Evolutionary conservation across 352 stramenopile species (phyloP), one percentile per base, ranked within the genome.

Genomic region (Bremia lactucae): DNA sequence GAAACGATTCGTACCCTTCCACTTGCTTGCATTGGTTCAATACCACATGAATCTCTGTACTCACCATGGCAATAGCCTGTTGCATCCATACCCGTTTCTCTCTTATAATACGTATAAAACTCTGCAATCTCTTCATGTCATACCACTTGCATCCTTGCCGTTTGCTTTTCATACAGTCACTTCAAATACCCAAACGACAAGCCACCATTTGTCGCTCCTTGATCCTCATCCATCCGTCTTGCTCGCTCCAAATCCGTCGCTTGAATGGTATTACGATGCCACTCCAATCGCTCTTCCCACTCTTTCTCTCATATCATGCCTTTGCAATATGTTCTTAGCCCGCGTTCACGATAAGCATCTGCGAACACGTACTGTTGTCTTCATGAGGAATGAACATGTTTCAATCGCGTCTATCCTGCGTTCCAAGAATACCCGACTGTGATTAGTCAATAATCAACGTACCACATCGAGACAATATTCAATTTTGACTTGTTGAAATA

Each of bases 131-230:
- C 79, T 4, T 87, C 73, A 48, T 91, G 79, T 20, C 88, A 46
- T 2, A 87, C 68, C 9, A 77, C 59, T 36, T 91, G 76, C 62
- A 88, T 73, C 65, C 73, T 78, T 6, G 67, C 62, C 0, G 72
- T 87, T 36, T 90, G 78, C 50, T 85, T 72, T 59, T 87, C 74
- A 37, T 90, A 87, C 16, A 90, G 55, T n/a, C 64, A 54, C 49
- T 90, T 74, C 11, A 90, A 43, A 36, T 83, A 75, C 0, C 58
- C 60, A 44, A 83, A 82, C 13, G 74, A 82, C 14, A 87, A 61
- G 24, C 47, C 36, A 23, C 34, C 22, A 19, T 54, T 49, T 16
- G 55, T 48, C 20, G 47, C 42, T 15, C 55, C 58, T 35, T n/a
- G 48, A 41, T 63, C 49, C 19, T 90, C 74, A 16, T 85, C 57